Evolutionary conservation across 2,329 filamentous ascomycete species (phyloP), one percentile per base, ranked within the genome.

Genomic region (Neopestalotiopsis rosae): DNA sequence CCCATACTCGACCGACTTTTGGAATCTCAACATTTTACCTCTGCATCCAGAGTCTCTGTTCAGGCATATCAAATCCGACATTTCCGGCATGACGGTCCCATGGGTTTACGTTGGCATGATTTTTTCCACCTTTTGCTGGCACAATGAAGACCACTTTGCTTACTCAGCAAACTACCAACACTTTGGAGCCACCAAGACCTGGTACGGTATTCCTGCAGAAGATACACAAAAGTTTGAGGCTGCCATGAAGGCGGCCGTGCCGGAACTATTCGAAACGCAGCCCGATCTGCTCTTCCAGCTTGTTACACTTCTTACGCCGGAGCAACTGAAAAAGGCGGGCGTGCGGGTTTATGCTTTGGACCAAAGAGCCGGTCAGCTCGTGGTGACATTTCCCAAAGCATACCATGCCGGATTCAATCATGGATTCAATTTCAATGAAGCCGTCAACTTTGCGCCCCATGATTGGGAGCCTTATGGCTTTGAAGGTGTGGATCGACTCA

Each of bases 31-130:
- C 75, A 91, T 97, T 61, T 87, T 98, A 70, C 96, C 96, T 0
- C 90, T 98, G 66, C 91, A 97, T 72, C 90, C 92, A 1, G 95
- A 98, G 66, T 98, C 95, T 62, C 85, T 99, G 1, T 99, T 99
- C 84, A 90, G 95, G 63, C 94, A 99, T 75, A 98, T 99, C 85
- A 98, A 98, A 79, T 94, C 95, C 0, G 96, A 99, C 77, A 97
- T 99, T 66, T 98, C 96, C 1, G 96, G 96, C 49, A 99, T 99
- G 96, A 99, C 96, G 0, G 95, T 99, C 7, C 96, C 96, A 0
- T 99, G 96, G 96, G 90, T 99, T 3, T 99, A 99, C 77, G 96
- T 99, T 4, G 96, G 96, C 71, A 99, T 99, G 96, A 97, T 97
- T 52, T 99, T 99, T 79, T 99, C 96, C 0, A 98, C 96, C 0